Base-by-base conservation (phyloP, 2,329 filamentous ascomycete species). In the Parastagonospora avenae region DNA sequence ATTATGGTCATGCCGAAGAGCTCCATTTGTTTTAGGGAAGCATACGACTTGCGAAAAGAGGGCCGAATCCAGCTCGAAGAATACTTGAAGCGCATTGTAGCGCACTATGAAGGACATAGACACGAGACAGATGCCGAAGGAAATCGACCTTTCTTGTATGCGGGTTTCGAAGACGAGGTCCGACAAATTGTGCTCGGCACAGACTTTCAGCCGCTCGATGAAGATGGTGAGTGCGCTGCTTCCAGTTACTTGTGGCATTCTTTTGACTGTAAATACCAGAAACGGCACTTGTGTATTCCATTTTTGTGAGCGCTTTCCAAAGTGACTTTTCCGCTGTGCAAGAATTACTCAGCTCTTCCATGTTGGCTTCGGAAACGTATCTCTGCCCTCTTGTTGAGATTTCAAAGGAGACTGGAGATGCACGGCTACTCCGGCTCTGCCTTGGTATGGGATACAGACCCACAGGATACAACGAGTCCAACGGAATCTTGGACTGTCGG, bases 151-250 rank as follows among this genome's bases (percentile, higher is more conserved):
- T 51, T 38, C 27, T n/a, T 46, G 2, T 42, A 30, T 14, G 32
- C 30, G 35, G 37, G 37, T 30, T 51, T 51, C 48, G 48, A 51
- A 30, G n/a, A 16, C 8, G 48, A 51, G 42, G 48, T 51, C 12
- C 32, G 48, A 30, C 15, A 51, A 36, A 5, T 46, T 28, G 29
- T 45, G 30, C 45, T 52, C 8, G 42, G 36, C 41, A 19, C 42
- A 29, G 37, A 45, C 27, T 29, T 41, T 28, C 35, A 52, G 14
- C 36, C 40, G 24, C 45, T 48, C 27, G 30, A 48, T 12, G 50
- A 45, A 35, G 24, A 31, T 46, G 31, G 45, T 45, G 28, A 52
- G 44, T 45, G 27, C n/a, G 29, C 28, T 43, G 30, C 16, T 28
- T 29, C 33, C 2, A 19, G 41, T 36, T 44, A 16, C 37, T 42